Evolutionary conservation across 208 protist species (phyloP), one percentile per base, ranked within the genome.

Genomic region (Jaenimonas drosophilae): DNA sequence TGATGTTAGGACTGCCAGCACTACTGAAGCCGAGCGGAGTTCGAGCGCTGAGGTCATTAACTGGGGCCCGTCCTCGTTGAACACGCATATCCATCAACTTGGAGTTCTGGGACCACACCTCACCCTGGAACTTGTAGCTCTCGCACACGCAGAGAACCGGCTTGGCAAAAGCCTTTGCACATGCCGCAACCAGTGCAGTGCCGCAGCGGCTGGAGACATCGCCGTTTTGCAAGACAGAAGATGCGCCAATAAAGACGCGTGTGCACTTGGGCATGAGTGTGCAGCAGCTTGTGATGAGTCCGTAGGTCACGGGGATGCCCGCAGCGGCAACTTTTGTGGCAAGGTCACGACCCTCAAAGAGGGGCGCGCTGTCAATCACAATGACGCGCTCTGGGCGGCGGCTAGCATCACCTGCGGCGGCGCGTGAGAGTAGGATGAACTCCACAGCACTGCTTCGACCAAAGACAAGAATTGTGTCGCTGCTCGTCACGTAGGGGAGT

Each of bases 101-200:
- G 45, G 98, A 94, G 73, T 99, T 99, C 65, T 81, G 94, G 36
- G 88, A 94, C 74, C 96, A 96, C 37, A 94, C 89, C 40, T 94
- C 77, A 21, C 97, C 80, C n/a, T 88, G 64, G 66, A 99, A 99
- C 61, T 99, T 99, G 78, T 98, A 98, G 27, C 94, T 98, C 60
- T 98, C 97, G 46, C 91, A 96, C 42, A 96, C 97, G 30, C 97
- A 95, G 28, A 99, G 74, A 21, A 99, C 94, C 14, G 96, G 96
- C 43, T 97, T 89, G 32, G 91, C 78, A 54, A 93, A 96, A 2
- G 64, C 44, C 47, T 96, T 86, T 4, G 96, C 96, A 27, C 91
- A 88, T 31, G 96, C 80, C 4, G 88, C 82, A 1, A 99, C 89
- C 17, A 94, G 43, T 3, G 96, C 84, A 1, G 94, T 98, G 27